phyloP scores from a whole-genome alignment of 2,329 filamentous ascomycete species.

The Neonectria hederae region DNA sequence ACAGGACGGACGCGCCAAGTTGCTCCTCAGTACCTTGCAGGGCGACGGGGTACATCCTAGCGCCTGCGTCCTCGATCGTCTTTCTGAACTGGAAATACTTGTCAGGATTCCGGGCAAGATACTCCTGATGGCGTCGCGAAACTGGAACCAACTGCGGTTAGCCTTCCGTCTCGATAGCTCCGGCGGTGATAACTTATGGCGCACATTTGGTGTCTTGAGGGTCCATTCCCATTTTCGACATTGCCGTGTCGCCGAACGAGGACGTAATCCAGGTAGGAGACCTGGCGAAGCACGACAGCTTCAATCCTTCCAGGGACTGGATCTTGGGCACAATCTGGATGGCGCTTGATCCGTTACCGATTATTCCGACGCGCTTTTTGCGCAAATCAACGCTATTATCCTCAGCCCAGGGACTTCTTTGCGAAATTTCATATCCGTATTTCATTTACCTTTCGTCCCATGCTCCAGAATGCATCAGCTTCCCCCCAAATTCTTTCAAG shows the following conservation, averaged over 20 bases:
- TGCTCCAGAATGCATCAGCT: slow-evolving; percentile 16
- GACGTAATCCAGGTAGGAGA: slow-evolving; percentile 12
- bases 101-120: slow-evolving; percentile 20
- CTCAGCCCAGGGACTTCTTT: no score
- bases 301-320: slow-evolving; percentile 1
- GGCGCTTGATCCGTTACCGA: slow-evolving; percentile 18
- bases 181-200: neutral
- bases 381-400: slow-evolving; percentile 1
- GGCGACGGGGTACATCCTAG: slow-evolving; percentile 5
- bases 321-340: slow-evolving; percentile 19
- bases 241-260: slow-evolving; percentile 16
- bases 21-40: slow-evolving; percentile 13
- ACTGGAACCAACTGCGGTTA: slow-evolving; percentile 3
- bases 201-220: slow-evolving; percentile 21
- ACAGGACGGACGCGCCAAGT: neutral
- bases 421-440: neutral
- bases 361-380: slow-evolving; percentile 4
- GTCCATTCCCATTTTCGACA: slow-evolving; percentile 20
- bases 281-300: slow-evolving; percentile 14
- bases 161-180: neutral
- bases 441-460: slow-evolving; percentile 14
- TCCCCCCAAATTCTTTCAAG: neutral
- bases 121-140: slow-evolving; percentile 18
- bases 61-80: slow-evolving; percentile 13
- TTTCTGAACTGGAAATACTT: slow-evolving; percentile 16